Evolutionary conservation across 192 early-diverging fungal species (phyloP).

Genomic region (Piromyces finnis): DNA sequence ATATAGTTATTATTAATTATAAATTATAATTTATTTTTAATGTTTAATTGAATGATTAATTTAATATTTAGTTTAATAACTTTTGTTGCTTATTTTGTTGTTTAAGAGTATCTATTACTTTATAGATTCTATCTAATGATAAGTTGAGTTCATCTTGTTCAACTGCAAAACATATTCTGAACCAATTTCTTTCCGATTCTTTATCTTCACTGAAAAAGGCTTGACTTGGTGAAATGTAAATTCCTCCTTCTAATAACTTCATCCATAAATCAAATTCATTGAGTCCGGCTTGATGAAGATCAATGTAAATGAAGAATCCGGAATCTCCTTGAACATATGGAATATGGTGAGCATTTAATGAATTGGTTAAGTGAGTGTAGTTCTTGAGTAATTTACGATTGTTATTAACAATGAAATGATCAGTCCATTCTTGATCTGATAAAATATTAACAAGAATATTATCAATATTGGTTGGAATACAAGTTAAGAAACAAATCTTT

Average conservation of each 20-base stretch:
- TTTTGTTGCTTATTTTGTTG: background rate
- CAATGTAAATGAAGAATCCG: constrained; percentile 57
- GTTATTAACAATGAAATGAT: constrained; percentile 36
- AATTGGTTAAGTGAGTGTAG: constrained; percentile 18
- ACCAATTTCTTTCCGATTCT: background rate
- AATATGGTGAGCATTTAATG: constrained; percentile 23
- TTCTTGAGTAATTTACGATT: constrained; percentile 24
- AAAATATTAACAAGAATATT: constrained; percentile 32
- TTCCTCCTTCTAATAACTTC: background rate
- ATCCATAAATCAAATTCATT: background rate
- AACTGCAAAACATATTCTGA: background rate
- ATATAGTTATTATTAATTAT: too few relatives aligned
- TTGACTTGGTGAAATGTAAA: background rate
- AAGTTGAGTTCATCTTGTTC: background rate
- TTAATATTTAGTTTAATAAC: too few relatives aligned
- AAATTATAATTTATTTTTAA: too few relatives aligned
- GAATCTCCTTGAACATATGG: constrained; percentile 36
- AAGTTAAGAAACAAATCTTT: constrained; percentile 24
- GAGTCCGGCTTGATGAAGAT: constrained; percentile 9
- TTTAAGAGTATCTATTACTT: background rate
- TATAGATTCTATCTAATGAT: background rate
- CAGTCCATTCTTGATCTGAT: constrained; percentile 29
- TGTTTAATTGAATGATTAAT: too few relatives aligned
- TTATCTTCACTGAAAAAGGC: background rate
- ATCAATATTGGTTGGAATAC: constrained; percentile 39